Evolutionary conservation across 176 grass and related monocot genomes (phyloP), one percentile per base, ranked within the genome.

Genomic region (Oropetium thomaeum): DNA sequence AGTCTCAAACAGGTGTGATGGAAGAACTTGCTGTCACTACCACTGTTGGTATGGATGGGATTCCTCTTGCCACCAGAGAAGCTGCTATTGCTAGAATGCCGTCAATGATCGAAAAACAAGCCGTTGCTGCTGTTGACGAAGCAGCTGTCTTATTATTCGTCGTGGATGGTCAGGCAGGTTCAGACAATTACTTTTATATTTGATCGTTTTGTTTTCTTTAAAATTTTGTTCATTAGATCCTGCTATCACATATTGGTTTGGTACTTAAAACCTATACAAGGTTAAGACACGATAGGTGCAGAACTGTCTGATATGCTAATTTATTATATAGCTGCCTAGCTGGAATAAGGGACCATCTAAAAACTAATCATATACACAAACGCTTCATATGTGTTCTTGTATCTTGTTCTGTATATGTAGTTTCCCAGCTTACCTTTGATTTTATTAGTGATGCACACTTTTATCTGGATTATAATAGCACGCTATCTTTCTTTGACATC

Each of bases 51-150:
- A 98, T 98, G 95, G 95, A 98, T 19, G 88, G 86, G 42, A 98
- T 98, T 84, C 86, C 95, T 67, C 86, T 93, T 48, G 87, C 88
- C 58, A 82, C 86, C 28, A 93, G 88, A 83, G 90, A 98, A 82
- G 80, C 87, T 67, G 95, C 95, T 79, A 81, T 93, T 83, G 88
- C 95, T 63, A 85, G 88, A 75, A 98, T 98, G 95, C 91, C 91
- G 27, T 93, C 91, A 32, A 98, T 98, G 95, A 89, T 98, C 51
- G 91, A 97, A 77, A 93, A 85, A 71, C 95, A 98, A 87, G 91
- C 95, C 17, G 79, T 86, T 85, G 75, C 88, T 69, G 91, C 95
- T 80, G 86, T 93, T 61, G 95, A 98, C 17, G 91, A 94, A 89
- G 88, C 95, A 53, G 25, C 74, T 41, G 71, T 93, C 45, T 67